Percentiles rank a stretch among this genome's conserved stretches.
Conservation (phyloP, 352 stramenopile genomes). For the Pythium volutum region DNA sequence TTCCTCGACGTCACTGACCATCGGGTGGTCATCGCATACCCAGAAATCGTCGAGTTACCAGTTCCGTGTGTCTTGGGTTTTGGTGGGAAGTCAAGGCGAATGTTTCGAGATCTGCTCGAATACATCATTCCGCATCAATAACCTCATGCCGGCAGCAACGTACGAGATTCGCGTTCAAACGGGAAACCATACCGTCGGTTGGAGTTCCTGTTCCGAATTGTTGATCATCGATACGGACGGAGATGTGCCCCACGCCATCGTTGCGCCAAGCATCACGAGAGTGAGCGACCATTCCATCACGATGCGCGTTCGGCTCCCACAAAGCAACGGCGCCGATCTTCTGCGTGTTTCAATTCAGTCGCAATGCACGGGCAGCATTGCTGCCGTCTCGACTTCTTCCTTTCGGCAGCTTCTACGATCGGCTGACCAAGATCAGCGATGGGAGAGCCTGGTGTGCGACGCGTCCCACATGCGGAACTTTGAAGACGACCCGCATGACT, state of each 20-base stretch:
- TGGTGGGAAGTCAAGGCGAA: constrained; percentile 23
- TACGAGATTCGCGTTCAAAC: constrained; percentile 44
- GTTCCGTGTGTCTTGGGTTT: constrained; percentile 40
- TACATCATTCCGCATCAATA: constrained; percentile 28
- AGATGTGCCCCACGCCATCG: constrained; percentile 41
- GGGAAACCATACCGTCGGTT: constrained; percentile 43
- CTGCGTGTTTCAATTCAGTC: constrained; percentile 36
- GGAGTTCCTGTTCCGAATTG: constrained; percentile 31
- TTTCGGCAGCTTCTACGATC: constrained; percentile 37
- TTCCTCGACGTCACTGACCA: constrained; percentile 29
- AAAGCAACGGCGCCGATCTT: constrained; percentile 38
- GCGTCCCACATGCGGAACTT: constrained; percentile 24
- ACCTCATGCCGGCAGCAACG: constrained; percentile 39
- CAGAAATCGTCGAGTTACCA: constrained; percentile 24
- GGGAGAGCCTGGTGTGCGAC: constrained; percentile 35
- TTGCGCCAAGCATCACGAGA: constrained; percentile 31
- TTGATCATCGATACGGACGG: constrained; percentile 34
- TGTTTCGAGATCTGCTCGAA: constrained; percentile 25
- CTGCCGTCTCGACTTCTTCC: constrained; percentile 24
- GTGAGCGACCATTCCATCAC: constrained; percentile 41
- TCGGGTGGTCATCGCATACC: constrained; percentile 28
- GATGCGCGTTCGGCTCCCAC: constrained; percentile 37
- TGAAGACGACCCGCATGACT: constrained; percentile 21
- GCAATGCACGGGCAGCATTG: constrained; percentile 38
- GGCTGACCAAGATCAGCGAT: constrained; percentile 31